These are phyloP conservation scores for Cladochytrium tenue DNA, from an alignment of 371 early-diverging fungal genomes.

Conservation along the genomic window DNA sequence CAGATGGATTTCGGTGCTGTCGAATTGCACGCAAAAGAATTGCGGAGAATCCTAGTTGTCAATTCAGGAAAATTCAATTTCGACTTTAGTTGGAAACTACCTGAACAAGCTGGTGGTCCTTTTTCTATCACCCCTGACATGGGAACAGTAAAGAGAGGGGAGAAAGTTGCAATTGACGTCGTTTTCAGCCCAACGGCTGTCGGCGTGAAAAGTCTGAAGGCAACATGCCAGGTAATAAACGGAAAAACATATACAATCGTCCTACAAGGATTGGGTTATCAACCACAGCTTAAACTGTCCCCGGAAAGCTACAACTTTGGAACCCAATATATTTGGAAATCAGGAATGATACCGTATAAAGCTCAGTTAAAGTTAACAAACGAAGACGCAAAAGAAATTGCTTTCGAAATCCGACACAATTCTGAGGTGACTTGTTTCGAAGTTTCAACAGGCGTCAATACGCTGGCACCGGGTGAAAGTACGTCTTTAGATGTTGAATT, in stretches of 20 bases:
- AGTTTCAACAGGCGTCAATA: slow-evolving; percentile 26
- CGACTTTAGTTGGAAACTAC: slow-evolving; percentile 51
- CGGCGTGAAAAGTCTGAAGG: slow-evolving; percentile 34
- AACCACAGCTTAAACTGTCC: slow-evolving; percentile 42
- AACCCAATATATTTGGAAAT: slow-evolving; percentile 38
- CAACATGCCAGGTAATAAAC: slow-evolving; percentile 50
- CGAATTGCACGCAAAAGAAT: slow-evolving; percentile 49
- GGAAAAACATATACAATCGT: slow-evolving; percentile 41
- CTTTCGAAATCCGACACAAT: slow-evolving; percentile 36
- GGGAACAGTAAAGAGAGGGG: slow-evolving; percentile 52
- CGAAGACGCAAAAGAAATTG: slow-evolving; percentile 45
- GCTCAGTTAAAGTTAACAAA: slow-evolving; percentile 46
- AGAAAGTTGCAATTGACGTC: slow-evolving; percentile 42
- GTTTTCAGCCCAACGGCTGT: slow-evolving; percentile 36
- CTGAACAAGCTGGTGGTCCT: slow-evolving; percentile 16
- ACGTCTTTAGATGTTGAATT: slow-evolving; percentile 38
- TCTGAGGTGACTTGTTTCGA: slow-evolving; percentile 33
- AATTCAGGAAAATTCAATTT: slow-evolving; percentile 58
- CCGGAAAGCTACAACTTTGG: slow-evolving; percentile 47
- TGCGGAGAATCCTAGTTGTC: slow-evolving; percentile 42
- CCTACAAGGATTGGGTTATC: slow-evolving; percentile 37
- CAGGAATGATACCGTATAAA: slow-evolving; percentile 36
- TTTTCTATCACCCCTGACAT: slow-evolving; percentile 44
- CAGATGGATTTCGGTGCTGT: slow-evolving; percentile 54
- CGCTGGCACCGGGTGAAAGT: slow-evolving; percentile 42